Percentiles rank a stretch among this genome's conserved stretches.
phyloP scores from a whole-genome alignment of 257 asterid genomes.

The Cynanchum wilfordii region DNA sequence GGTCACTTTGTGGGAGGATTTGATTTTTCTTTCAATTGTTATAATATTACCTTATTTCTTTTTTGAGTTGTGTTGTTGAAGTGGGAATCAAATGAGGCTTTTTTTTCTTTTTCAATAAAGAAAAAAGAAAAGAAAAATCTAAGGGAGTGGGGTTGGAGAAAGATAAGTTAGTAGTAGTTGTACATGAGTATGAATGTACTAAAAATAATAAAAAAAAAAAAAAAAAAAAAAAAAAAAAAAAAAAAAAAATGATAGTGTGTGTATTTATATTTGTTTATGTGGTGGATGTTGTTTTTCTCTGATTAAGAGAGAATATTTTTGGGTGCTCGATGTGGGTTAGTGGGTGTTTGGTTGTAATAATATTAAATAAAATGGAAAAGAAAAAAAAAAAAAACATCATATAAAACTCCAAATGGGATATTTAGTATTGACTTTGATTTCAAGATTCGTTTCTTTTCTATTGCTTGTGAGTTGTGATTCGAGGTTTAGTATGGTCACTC shows the following conservation, averaged over 20 bases:
- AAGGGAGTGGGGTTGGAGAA: slow-evolving; percentile 5
- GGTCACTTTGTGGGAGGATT: slow-evolving; percentile 17
- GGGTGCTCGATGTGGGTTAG: slow-evolving; percentile 57
- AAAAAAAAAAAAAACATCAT: too few relatives aligned
- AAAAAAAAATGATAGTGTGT: too few relatives aligned
- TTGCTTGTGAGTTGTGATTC: slow-evolving; percentile 31
- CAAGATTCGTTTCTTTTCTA: slow-evolving; percentile 27
- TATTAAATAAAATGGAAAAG: neutral
- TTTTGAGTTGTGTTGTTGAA: slow-evolving; percentile 13
- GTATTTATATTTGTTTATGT: too few relatives aligned
- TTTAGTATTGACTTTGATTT: slow-evolving; percentile 37
- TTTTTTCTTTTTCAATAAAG: neutral
- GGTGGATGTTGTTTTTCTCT: slow-evolving; percentile 18
- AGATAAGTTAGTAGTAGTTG: slow-evolving; percentile 5
- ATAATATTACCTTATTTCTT: neutral
- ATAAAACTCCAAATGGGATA: neutral
- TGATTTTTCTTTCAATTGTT: neutral
- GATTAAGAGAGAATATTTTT: slow-evolving; percentile 26
- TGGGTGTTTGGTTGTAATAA: slow-evolving; percentile 33
- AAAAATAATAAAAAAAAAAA: too few relatives aligned
- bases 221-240: too few relatives aligned
- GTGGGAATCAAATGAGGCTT: slow-evolving; percentile 31
- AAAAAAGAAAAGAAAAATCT: too few relatives aligned
- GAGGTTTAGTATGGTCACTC: slow-evolving; percentile 19
- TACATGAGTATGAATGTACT: neutral